These are phyloP conservation scores for Tricholoma sp. DNA, from an alignment of 768 basidiomycete genomes.

Conservation along the genomic window DNA sequence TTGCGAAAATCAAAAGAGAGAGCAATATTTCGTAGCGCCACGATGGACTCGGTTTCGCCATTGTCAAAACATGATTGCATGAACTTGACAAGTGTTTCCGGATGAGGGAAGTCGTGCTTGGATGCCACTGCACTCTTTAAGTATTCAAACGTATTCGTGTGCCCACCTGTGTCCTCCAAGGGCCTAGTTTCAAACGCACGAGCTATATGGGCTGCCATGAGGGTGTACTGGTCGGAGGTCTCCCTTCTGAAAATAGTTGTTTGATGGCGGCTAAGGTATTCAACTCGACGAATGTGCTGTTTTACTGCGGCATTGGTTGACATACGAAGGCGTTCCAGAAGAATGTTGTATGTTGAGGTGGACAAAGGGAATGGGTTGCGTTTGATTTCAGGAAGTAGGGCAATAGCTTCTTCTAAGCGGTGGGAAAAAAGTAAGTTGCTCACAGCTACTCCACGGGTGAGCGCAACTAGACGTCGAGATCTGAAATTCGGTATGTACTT, in stretches of 20 bases:
- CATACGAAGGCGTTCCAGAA: conserved; percentile 21
- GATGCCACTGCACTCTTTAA: conserved; percentile 16
- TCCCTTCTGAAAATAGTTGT: not conserved
- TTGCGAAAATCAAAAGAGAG: conserved; percentile 16
- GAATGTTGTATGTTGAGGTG: conserved; percentile 30
- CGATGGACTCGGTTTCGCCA: conserved; percentile 29
- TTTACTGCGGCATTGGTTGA: conserved; percentile 4
- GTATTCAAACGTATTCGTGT: not conserved
- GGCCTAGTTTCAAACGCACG: not conserved
- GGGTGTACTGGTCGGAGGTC: not conserved
- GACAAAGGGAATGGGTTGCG: conserved; percentile 26
- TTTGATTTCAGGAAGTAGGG: conserved; percentile 34
- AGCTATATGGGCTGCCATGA: not conserved
- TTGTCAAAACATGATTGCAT: conserved; percentile 29
- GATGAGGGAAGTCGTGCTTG: conserved; percentile 18
- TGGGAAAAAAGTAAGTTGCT: conserved; percentile 34
- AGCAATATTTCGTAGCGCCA: conserved; percentile 27
- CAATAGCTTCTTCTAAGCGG: conserved; percentile 36
- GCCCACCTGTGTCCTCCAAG: too few relatives aligned
- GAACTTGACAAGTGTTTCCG: conserved; percentile 27
- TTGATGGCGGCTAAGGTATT: conserved; percentile 12
- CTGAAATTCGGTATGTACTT: conserved; percentile 1
- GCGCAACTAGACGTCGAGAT: conserved; percentile 10
- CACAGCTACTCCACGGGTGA: conserved; percentile 35
- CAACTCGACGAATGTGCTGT: conserved; percentile 14